Percentiles rank a stretch among this genome's conserved stretches.
phyloP scores from a whole-genome alignment of 75 land plant species.

The Pinus albicaulis region DNA sequence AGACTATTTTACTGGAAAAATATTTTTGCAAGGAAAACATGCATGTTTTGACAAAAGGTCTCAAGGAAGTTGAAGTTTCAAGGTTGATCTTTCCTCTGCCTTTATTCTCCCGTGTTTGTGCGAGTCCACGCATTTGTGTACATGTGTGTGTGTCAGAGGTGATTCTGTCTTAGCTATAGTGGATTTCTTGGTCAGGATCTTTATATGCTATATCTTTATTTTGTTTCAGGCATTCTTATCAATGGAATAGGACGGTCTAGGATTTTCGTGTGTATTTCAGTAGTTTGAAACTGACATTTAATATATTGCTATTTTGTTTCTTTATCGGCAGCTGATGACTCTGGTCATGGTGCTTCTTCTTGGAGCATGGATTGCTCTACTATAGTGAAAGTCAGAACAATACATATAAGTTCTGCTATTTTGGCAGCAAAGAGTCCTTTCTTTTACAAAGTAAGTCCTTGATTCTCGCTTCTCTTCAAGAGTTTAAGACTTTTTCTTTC shows the following conservation, averaged over 20 bases:
- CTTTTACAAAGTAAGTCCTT: constrained; percentile 77
- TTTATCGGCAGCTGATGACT: constrained; percentile 54
- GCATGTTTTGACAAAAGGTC: too few relatives aligned
- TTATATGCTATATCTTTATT: background rate
- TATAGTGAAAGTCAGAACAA: constrained; percentile 62
- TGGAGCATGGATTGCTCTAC: constrained; percentile 74
- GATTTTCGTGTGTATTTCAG: background rate
- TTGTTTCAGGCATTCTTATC: background rate
- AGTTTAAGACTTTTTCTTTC: background rate
- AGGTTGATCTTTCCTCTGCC: too few relatives aligned
- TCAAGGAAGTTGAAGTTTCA: too few relatives aligned
- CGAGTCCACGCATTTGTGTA: too few relatives aligned
- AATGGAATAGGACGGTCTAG: background rate
- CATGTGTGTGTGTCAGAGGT: background rate
- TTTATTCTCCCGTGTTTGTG: too few relatives aligned
- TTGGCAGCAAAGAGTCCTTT: constrained; percentile 97
- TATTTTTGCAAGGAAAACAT: too few relatives aligned
- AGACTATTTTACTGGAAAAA: too few relatives aligned
- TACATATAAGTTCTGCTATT: constrained; percentile 94
- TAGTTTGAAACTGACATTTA: background rate
- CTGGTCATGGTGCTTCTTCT: constrained; percentile 33
- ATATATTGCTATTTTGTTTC: background rate
- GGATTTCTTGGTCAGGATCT: background rate
- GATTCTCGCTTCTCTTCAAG: background rate
- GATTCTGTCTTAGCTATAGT: background rate